A percentile compares a stretch with the other conserved stretches of the same genome.
Evolutionary conservation across 805 yeast species (phyloP).

Genomic region (Barnettozyma wickerhamii): DNA sequence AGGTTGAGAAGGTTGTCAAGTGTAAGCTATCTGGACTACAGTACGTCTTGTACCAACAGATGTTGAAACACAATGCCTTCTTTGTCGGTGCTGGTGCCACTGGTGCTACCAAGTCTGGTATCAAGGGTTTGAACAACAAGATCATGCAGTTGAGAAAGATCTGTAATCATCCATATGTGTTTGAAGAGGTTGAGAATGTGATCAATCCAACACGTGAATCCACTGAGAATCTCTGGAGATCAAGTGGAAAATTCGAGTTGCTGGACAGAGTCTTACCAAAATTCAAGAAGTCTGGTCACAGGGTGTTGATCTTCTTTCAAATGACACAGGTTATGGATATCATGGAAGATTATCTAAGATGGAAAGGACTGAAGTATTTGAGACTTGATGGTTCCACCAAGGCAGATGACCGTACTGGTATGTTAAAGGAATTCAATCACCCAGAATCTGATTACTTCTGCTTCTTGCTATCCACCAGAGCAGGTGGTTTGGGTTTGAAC

Average conservation of each 20-base stretch:
- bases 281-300: conserved; percentile 67
- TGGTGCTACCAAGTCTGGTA: conserved; percentile 32
- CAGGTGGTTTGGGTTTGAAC: conserved; percentile 85
- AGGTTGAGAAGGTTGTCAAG: conserved; percentile 76
- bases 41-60: conserved; percentile 65
- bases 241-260: conserved; percentile 76
- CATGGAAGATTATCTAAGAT: conserved; percentile 77
- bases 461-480: conserved; percentile 77
- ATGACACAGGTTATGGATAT: conserved; percentile 91
- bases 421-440: conserved; percentile 71
- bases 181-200: conserved; percentile 73
- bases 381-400: conserved; percentile 81
- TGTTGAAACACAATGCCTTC: conserved; percentile 66
- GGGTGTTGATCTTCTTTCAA: conserved; percentile 79
- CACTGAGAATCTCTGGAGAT: conserved; percentile 68
- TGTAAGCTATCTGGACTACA: conserved; percentile 76
- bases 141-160: conserved; percentile 83
- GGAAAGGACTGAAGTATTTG: conserved; percentile 62
- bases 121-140: conserved; percentile 75
- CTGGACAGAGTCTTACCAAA: conserved; percentile 73
- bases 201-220: conserved; percentile 60
- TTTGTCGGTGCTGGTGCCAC: conserved; percentile 63
- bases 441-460: conserved; percentile 75
- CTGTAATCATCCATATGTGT: conserved; percentile 85
- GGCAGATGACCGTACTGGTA: conserved; percentile 75